Percentiles rank a stretch among this genome's conserved stretches.
Evolutionary conservation across 2,329 filamentous ascomycete genomes (phyloP).

Genomic region (Cladosporium oxysporum): DNA sequence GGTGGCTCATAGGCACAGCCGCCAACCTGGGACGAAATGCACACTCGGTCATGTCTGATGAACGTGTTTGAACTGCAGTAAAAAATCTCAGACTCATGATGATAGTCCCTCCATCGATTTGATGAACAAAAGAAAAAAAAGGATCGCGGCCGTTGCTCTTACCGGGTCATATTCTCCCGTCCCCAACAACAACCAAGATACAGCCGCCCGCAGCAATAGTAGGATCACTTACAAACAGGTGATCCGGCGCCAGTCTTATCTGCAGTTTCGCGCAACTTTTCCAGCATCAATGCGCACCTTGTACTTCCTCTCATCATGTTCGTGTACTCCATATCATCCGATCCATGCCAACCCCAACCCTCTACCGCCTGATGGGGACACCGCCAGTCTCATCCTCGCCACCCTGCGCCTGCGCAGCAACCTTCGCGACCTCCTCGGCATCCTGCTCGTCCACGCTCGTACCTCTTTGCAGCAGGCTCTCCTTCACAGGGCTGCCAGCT

Average conservation of each 20-base stretch:
- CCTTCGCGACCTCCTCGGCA: conserved; percentile 36
- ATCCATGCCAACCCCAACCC: no score
- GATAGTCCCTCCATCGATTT: not conserved
- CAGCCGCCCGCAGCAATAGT: conserved; percentile 1
- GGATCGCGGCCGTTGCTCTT: not conserved
- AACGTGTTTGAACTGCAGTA: not conserved
- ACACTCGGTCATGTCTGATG: not conserved
- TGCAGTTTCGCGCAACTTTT: not conserved
- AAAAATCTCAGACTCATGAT: not conserved
- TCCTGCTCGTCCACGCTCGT: conserved; percentile 68
- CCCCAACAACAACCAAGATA: not conserved
- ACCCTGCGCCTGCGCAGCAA: conserved; percentile 11
- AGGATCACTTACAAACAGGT: not conserved
- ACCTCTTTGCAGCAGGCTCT: conserved; percentile 83
- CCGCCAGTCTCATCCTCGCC: conserved; percentile 23
- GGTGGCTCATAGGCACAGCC: not conserved
- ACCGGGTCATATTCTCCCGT: not conserved
- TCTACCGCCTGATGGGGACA: conserved; percentile 27
- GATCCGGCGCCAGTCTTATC: not conserved
- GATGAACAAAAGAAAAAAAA: not conserved
- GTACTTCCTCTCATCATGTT: not conserved
- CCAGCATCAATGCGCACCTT: not conserved
- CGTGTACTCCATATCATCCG: not conserved
- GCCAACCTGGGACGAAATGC: not conserved
- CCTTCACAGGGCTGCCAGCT: conserved; percentile 82